Conservation (phyloP, 352 stramenopile species). For the Peronosclerospora sorghi region DNA sequence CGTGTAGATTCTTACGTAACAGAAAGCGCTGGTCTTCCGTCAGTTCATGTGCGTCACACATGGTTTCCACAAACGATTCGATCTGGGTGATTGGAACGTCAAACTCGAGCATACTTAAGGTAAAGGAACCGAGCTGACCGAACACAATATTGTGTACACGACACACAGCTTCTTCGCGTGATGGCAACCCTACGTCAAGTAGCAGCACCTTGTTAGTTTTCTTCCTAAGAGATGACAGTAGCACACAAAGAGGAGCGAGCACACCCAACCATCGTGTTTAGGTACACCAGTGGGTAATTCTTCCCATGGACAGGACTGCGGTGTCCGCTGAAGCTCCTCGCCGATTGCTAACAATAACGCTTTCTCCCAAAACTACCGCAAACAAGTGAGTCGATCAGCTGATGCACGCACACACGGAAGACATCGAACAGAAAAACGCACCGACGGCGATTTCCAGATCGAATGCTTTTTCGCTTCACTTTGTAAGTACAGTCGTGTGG, state of each 20-base stretch:
- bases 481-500: conserved; percentile 61
- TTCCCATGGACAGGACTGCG: conserved; percentile 68
- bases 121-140: conserved; percentile 76
- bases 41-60: conserved; percentile 78
- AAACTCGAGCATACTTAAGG: conserved; percentile 82
- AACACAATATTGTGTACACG: conserved; percentile 85
- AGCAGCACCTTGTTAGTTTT: too few relatives aligned
- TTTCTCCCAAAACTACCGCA: conserved; percentile 73
- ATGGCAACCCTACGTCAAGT: conserved; percentile 25
- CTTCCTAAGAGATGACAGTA: too few relatives aligned
- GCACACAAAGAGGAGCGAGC: neutral
- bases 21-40: conserved; percentile 80
- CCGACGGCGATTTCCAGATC: conserved; percentile 76
- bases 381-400: neutral
- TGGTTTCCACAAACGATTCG: conserved; percentile 79
- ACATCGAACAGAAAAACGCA: conserved; percentile 8
- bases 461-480: conserved; percentile 75
- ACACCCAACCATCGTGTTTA: conserved; percentile 34
- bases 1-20: conserved; percentile 65
- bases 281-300: conserved; percentile 45
- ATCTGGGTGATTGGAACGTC: conserved; percentile 70
- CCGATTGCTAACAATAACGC: conserved; percentile 70
- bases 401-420: neutral
- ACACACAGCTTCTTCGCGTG: conserved; percentile 69
- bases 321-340: conserved; percentile 71